A percentile compares a stretch with the other conserved stretches of the same genome.
These are phyloP conservation scores for Phytophthora constricta DNA, from an alignment of 352 stramenopile species.

Conservation along the genomic window DNA sequence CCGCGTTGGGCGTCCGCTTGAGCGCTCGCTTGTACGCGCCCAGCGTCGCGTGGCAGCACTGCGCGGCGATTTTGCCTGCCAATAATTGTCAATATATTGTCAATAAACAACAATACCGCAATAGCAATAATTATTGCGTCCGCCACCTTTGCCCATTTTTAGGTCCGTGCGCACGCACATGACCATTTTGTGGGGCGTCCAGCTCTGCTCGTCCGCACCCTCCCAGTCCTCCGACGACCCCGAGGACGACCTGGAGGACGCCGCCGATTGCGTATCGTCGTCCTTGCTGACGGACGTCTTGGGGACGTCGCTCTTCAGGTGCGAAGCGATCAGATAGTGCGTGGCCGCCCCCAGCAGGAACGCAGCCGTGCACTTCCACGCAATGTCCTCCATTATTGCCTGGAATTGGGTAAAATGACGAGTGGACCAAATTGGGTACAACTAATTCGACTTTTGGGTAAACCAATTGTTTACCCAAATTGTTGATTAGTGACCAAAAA, in stretches of 20 bases:
- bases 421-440: too few species aligned
- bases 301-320: constrained; percentile 34
- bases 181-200: constrained; percentile 93
- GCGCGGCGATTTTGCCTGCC: constrained; percentile 83
- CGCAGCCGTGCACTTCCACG: constrained; percentile 80
- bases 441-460: too few species aligned
- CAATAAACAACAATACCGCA: neutral
- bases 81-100: neutral
- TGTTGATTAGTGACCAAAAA: too few species aligned
- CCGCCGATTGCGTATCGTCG: constrained; percentile 13
- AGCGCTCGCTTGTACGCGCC: constrained; percentile 95
- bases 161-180: constrained; percentile 95
- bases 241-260: constrained; percentile 36
- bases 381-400: constrained; percentile 61
- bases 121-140: neutral
- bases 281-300: constrained; percentile 12
- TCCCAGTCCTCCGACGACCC: constrained; percentile 69
- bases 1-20: constrained; percentile 72
- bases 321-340: constrained; percentile 61
- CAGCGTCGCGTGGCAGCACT: constrained; percentile 92
- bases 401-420: neutral
- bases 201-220: constrained; percentile 61
- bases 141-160: constrained; percentile 95
- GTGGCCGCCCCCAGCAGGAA: constrained; percentile 76
- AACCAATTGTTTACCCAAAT: neutral